A percentile compares a stretch with the other conserved stretches of the same genome.
phyloP scores from a whole-genome alignment of 768 basidiomycete species.

The Hemileccinum impolitum region DNA sequence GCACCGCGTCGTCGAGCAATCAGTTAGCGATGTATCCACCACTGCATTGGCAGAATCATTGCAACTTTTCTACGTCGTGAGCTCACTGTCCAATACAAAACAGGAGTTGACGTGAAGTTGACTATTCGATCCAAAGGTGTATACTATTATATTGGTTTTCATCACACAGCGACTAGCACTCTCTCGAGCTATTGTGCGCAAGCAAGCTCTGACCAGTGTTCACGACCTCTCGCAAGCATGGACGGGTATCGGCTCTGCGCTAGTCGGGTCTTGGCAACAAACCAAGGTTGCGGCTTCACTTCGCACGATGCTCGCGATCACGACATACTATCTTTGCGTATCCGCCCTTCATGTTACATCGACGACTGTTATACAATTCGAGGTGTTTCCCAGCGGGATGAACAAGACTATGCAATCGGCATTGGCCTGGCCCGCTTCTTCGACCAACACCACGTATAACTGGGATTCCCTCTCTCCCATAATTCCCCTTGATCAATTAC shows the following conservation, averaged over 20 bases:
- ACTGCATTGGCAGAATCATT: neutral
- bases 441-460: neutral
- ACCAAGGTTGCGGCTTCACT: neutral
- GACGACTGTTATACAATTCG: neutral
- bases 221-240: neutral
- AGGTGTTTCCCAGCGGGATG: neutral
- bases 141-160: neutral
- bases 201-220: neutral
- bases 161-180: neutral
- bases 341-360: neutral
- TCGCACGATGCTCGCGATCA: neutral
- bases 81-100: neutral
- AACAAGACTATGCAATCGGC: neutral
- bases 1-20: neutral
- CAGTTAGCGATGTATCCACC: neutral
- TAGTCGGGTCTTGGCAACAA: neutral
- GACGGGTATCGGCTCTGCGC: neutral
- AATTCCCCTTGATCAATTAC: neutral
- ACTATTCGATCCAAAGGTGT: neutral
- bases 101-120: neutral
- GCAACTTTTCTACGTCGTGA: neutral
- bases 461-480: neutral
- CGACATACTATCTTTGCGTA: neutral
- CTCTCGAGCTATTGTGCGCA: neutral
- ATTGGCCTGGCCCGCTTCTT: neutral